Evolutionary conservation across 441 rosid genomes (phyloP).

Genomic region (Breynia disticha): DNA sequence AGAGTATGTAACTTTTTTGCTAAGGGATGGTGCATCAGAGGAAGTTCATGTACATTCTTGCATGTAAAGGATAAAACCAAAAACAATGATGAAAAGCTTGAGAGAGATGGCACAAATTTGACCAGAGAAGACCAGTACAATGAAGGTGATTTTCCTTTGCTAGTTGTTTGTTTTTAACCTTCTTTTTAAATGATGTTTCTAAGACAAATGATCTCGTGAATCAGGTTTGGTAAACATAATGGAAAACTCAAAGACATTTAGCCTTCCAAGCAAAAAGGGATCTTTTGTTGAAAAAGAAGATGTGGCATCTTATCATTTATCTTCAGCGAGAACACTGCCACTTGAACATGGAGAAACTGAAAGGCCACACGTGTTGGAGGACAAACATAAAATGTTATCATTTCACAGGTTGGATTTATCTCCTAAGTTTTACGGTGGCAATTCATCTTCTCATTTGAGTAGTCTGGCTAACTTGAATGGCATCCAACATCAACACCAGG

Average conservation of each 20-base stretch:
- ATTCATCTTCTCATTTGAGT: slow-evolving; percentile 17
- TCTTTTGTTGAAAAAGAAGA: slow-evolving; percentile 21
- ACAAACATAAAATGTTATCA: slow-evolving; percentile 18
- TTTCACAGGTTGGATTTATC: slow-evolving; percentile 21
- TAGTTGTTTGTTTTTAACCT: slow-evolving; percentile 16
- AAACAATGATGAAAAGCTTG: slow-evolving; percentile 21
- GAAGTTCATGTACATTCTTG: slow-evolving; percentile 70
- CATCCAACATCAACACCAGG: slow-evolving; percentile 13
- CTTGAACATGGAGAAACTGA: slow-evolving; percentile 23
- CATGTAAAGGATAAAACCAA: slow-evolving; percentile 40
- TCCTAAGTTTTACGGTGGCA: slow-evolving; percentile 1
- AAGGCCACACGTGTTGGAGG: slow-evolving; percentile 18
- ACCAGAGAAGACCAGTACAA: slow-evolving; percentile 20
- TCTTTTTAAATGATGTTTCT: slow-evolving; percentile 20
- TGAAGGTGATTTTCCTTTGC: slow-evolving; percentile 45
- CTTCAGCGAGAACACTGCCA: slow-evolving; percentile 18
- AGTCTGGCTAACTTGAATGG: slow-evolving; percentile 15
- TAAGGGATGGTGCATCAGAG: slow-evolving; percentile 86
- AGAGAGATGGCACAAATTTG: slow-evolving; percentile 22
- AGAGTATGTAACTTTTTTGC: slow-evolving; percentile 58
- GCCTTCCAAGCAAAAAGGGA: slow-evolving; percentile 21
- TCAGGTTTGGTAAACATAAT: slow-evolving; percentile 27
- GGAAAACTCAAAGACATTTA: slow-evolving; percentile 14
- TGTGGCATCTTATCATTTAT: slow-evolving; percentile 19
- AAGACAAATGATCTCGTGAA: slow-evolving; percentile 14